Conservation (phyloP, 345 rosid species). For the Salix viminalis region DNA sequence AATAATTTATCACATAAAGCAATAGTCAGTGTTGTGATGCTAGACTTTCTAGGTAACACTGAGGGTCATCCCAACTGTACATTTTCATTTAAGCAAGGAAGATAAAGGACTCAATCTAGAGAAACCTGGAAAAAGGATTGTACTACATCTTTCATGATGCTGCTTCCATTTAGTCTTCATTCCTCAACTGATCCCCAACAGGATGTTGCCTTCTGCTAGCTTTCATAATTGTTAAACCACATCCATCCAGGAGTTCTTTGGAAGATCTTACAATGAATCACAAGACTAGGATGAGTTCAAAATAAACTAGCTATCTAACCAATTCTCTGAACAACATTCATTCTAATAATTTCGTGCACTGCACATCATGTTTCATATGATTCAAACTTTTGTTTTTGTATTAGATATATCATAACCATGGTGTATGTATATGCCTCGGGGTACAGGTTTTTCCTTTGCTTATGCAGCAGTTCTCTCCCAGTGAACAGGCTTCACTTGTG, state of each 20-base stretch:
- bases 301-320: background rate
- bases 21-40: background rate
- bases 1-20: background rate
- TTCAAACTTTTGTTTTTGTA: background rate
- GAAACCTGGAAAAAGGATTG: background rate
- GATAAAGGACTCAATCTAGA: background rate
- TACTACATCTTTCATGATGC: background rate
- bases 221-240: background rate
- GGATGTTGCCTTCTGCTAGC: background rate
- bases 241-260: background rate
- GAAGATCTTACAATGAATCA: background rate
- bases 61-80: background rate
- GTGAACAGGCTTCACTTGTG: conserved; percentile 57
- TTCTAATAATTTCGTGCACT: background rate
- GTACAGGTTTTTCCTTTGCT: conserved; percentile 68
- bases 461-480: conserved; percentile 44
- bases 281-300: background rate
- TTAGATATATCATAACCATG: background rate
- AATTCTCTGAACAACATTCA: background rate
- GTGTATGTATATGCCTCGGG: conserved; percentile 1
- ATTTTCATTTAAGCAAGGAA: background rate
- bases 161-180: background rate
- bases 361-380: background rate
- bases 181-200: background rate
- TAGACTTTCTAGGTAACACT: background rate